Conservation (phyloP, 2,329 filamentous ascomycete genomes). For the Neoascochyta sp. region DNA sequence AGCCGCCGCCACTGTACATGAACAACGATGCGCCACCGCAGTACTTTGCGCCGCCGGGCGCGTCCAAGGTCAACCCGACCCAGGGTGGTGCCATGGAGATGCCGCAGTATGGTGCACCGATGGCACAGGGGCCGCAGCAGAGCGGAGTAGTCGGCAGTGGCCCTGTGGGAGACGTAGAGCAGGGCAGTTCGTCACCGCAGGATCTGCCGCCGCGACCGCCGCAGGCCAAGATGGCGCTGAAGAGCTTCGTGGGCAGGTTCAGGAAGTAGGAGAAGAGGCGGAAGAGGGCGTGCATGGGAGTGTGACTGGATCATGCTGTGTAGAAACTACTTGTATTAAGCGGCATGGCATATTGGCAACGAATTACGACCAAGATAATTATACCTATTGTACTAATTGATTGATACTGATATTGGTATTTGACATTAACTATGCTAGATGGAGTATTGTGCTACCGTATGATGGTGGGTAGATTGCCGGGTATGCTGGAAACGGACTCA, state of each 20-base stretch:
- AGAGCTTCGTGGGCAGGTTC: slow-evolving; percentile 26
- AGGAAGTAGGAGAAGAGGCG: slow-evolving; percentile 14
- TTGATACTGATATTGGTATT: too few species aligned
- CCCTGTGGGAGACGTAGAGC: slow-evolving; percentile 13
- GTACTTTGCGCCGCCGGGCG: slow-evolving; percentile 32
- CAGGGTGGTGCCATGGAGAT: slow-evolving; percentile 16
- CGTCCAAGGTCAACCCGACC: slow-evolving; percentile 27
- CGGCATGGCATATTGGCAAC: too few species aligned
- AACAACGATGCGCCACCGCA: slow-evolving; percentile 33
- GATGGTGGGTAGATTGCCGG: too few species aligned
- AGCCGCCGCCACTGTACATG: slow-evolving; percentile 35
- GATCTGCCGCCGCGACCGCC: slow-evolving; percentile 28
- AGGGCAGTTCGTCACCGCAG: slow-evolving; percentile 13
- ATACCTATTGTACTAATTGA: too few species aligned
- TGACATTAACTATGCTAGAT: too few species aligned
- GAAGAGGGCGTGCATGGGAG: slow-evolving; percentile 1
- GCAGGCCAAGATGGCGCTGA: slow-evolving; percentile 29
- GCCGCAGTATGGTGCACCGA: slow-evolving; percentile 18
- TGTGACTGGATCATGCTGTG: slow-evolving; percentile 31
- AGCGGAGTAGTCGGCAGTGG: slow-evolving; percentile 22
- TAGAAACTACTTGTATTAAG: slow-evolving; percentile 5
- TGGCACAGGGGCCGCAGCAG: slow-evolving; percentile 23
- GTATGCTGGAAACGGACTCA: too few species aligned
- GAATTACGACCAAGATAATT: too few species aligned
- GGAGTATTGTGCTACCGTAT: too few species aligned